Base-by-base conservation (phyloP, 2,329 filamentous ascomycete species). In the Talaromyces islandicus region DNA sequence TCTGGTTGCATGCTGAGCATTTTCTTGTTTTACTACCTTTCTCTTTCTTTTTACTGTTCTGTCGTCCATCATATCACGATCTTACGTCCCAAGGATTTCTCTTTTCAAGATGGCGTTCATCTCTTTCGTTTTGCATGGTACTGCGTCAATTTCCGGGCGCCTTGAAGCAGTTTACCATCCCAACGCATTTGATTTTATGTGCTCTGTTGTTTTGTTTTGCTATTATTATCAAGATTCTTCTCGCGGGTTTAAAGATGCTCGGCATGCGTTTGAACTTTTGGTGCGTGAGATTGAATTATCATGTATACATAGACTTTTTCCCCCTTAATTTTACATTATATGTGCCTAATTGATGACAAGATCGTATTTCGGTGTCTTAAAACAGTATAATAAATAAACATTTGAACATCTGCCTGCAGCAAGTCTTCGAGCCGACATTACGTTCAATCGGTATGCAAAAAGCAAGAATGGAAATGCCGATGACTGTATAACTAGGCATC, bases 1-100 rank as follows among this genome's bases (percentile, higher is more conserved):
- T 72, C 81, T 97, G 29, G 95, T 93, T 70, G 87, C 85, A 43
- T 62, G 60, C 38, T 62, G 41, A 58, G 41, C 30, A 51, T 61
- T 30, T 29, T 46, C 4, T 46, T 46, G 7, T 19, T 21, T 46
- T 46, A 19, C 9, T 46, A 21, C 10, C 41, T 46, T 46, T 19
- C 10, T 21, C 10, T 21, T 21, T 21, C 7, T 4, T 46, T 46
- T 46, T 43, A 12, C 19, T 46, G 9, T n/a, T 24, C 11, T 12
- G 24, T 46, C 43, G 43, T 24, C 21, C 43, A 24, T 24, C 19
- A 21, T 19, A 46, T 38, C 35, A 38, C 43, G 43, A 46, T 21
- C 19, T 46, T 46, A 46, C 21, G 43, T 21, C 24, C 19, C 11
- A 24, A 24, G 43, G 43, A 24, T 46, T 46, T 46, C 19, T 46